phyloP scores from a whole-genome alignment of 352 stramenopile genomes.

The Globisporangium polare region DNA sequence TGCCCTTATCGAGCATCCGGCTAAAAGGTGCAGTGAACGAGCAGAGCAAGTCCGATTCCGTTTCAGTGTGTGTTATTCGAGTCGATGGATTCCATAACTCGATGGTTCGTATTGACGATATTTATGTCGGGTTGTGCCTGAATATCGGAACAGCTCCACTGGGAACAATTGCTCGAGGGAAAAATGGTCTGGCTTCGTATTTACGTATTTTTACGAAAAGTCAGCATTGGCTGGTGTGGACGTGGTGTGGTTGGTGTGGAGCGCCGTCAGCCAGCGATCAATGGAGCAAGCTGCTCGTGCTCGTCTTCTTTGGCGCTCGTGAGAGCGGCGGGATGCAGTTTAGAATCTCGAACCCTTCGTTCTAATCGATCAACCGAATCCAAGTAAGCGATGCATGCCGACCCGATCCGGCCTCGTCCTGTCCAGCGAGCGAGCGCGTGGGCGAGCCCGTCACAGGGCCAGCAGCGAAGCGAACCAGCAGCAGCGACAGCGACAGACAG shows the following conservation, averaged over 20 bases:
- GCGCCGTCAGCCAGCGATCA: conserved; percentile 4
- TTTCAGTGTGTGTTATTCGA: no score
- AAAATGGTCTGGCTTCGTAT: neutral
- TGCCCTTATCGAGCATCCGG: no score
- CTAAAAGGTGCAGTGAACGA: no score
- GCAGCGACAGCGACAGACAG: conserved; percentile 13
- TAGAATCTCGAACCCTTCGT: conserved; percentile 34
- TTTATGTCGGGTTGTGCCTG: no score
- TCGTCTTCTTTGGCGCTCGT: no score
- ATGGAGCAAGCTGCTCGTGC: neutral
- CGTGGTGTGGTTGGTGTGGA: neutral
- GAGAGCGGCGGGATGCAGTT: conserved; percentile 1
- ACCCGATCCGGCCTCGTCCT: no score
- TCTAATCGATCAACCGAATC: conserved; percentile 36
- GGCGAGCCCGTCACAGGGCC: neutral
- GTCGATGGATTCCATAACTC: no score
- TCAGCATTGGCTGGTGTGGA: conserved; percentile 12
- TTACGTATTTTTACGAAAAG: no score
- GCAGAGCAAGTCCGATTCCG: no score
- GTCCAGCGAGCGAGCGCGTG: neutral
- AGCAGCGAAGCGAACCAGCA: conserved; percentile 11
- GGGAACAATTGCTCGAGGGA: no score
- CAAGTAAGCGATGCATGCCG: conserved; percentile 28
- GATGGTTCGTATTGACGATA: no score
- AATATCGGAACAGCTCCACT: no score